Percentiles rank a stretch among this genome's conserved stretches.
Conservation (phyloP, 148 eudicot genomes). For the Chenopodium quinoa region DNA sequence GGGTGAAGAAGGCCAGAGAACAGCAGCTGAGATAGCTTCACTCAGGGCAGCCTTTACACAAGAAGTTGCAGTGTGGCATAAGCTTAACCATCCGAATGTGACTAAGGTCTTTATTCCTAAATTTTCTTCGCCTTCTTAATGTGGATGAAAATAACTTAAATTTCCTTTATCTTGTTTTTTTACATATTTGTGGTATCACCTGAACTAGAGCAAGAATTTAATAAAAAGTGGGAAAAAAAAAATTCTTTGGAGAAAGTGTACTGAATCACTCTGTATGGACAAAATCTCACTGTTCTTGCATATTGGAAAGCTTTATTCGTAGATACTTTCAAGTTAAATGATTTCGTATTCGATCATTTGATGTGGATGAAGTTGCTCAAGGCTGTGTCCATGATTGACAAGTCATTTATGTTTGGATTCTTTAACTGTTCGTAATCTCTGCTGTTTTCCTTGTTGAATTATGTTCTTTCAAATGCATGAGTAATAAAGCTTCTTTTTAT, state of each 20-base stretch:
- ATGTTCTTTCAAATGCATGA: not conserved
- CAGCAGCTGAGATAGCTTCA: slow-evolving; percentile 64
- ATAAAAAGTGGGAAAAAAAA: not conserved
- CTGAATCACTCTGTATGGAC: not conserved
- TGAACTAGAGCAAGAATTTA: not conserved
- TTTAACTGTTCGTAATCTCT: not conserved
- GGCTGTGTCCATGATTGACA: not conserved
- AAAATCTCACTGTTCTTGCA: not conserved
- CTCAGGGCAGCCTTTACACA: slow-evolving; percentile 78
- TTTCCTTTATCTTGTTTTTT: not conserved
- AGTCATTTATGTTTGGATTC: slow-evolving; percentile 2
- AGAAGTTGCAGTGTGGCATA: slow-evolving; percentile 95
- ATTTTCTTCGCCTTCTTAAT: not conserved
- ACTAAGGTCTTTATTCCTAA: slow-evolving; percentile 55
- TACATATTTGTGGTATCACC: not conserved
- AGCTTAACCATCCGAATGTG: slow-evolving; percentile 95
- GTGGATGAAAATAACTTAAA: not conserved
- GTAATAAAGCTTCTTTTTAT: not conserved
- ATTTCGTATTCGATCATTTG: not conserved
- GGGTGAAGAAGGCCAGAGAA: slow-evolving; percentile 90
- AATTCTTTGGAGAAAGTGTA: not conserved
- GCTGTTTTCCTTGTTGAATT: not conserved
- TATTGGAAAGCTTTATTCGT: not conserved
- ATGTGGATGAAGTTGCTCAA: not conserved
- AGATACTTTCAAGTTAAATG: not conserved